A percentile compares a stretch with the other conserved stretches of the same genome.
Conservation (phyloP, 495 filamentous ascomycete genomes). For the Geoglossum glabrum region DNA sequence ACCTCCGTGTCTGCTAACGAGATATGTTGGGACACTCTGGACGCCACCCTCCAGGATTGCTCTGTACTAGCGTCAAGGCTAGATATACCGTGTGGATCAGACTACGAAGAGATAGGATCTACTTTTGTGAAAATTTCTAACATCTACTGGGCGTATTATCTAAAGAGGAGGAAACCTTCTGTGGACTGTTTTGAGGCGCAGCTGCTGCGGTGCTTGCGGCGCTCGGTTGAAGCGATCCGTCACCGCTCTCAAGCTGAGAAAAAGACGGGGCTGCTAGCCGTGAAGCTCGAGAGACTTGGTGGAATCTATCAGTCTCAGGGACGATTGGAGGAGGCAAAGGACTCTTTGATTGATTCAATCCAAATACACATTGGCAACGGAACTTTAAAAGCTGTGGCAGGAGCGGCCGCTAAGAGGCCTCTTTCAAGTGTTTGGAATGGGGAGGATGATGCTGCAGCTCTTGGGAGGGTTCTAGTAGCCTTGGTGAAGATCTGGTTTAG, state of each 20-base stretch:
- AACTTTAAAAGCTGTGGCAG: constrained; percentile 18
- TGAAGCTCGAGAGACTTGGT: constrained; percentile 35
- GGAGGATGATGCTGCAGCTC: constrained; percentile 11
- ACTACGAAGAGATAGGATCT: neutral
- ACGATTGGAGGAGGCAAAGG: constrained; percentile 20
- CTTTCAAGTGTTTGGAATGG: constrained; percentile 12
- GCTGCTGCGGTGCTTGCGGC: constrained; percentile 24
- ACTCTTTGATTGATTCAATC: constrained; percentile 24
- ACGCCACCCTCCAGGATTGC: constrained; percentile 34
- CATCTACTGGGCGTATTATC: constrained; percentile 49
- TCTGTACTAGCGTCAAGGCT: constrained; percentile 28
- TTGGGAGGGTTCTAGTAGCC: constrained; percentile 27
- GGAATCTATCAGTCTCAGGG: constrained; percentile 23
- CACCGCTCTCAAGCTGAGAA: constrained; percentile 22
- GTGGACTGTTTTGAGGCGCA: constrained; percentile 5
- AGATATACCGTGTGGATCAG: constrained; percentile 10
- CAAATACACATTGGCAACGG: constrained; percentile 26
- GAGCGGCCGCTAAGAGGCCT: constrained; percentile 11
- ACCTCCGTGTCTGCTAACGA: constrained; percentile 11
- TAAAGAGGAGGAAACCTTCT: constrained; percentile 24
- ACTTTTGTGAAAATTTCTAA: constrained; percentile 47
- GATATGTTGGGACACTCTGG: constrained; percentile 27
- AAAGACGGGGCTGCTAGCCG: constrained; percentile 25
- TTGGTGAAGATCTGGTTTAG: constrained; percentile 24
- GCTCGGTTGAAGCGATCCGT: constrained; percentile 27